These are phyloP conservation scores for Saccharomycopsis vini DNA, from an alignment of 805 yeast genomes.

Conservation along the genomic window DNA sequence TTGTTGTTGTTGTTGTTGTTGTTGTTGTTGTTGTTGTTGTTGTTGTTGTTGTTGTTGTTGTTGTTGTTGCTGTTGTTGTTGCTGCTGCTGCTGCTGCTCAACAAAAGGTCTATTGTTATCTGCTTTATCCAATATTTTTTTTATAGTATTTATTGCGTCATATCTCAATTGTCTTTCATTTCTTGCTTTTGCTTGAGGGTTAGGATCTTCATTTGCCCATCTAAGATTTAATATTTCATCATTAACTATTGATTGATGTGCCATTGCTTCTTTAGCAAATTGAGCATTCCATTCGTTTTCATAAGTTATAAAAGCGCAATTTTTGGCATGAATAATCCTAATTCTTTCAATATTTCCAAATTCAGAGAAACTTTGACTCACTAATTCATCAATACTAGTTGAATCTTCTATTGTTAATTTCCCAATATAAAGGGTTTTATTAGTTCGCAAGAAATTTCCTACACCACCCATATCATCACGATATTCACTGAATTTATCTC, in stretches of 20 bases:
- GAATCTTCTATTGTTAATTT: constrained; percentile 34
- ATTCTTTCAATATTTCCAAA: constrained; percentile 71
- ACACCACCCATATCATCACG: constrained; percentile 93
- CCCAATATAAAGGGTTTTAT: constrained; percentile 72
- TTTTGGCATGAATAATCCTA: constrained; percentile 49
- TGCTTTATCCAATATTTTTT: constrained; percentile 2
- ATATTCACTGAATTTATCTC: constrained; percentile 75
- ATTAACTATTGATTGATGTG: constrained; percentile 62
- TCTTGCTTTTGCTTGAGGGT: constrained; percentile 50
- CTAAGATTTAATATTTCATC: constrained; percentile 60
- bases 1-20: too few relatives aligned
- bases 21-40: too few relatives aligned
- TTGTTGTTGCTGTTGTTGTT: neutral
- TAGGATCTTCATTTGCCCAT: constrained; percentile 91
- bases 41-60: neutral
- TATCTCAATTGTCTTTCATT: constrained; percentile 26
- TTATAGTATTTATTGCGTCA: constrained; percentile 13
- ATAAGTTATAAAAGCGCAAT: constrained; percentile 74
- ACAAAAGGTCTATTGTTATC: too few relatives aligned
- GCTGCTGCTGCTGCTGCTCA: neutral
- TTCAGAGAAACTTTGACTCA: constrained; percentile 48
- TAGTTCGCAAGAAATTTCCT: constrained; percentile 65
- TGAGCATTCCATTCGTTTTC: constrained; percentile 69
- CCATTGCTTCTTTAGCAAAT: constrained; percentile 94
- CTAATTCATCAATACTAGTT: constrained; percentile 29